Evolutionary conservation across 2,329 filamentous ascomycete species (phyloP).

Genomic region (Myrmaecium sp.): DNA sequence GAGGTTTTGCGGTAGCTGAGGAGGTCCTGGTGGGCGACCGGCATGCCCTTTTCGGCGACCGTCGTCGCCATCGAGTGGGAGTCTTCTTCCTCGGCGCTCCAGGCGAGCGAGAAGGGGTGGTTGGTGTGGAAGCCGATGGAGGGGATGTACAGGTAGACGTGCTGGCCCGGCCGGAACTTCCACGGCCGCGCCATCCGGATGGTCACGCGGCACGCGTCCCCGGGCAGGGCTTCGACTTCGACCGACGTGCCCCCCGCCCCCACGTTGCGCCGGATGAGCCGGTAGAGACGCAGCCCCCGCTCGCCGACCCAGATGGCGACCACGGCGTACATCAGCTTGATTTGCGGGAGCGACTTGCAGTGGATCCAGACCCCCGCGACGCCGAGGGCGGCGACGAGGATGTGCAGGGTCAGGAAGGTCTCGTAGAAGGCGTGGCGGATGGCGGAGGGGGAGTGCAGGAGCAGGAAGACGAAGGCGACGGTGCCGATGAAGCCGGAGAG

Average conservation of each 20-base stretch:
- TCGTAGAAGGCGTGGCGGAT: constrained; percentile 68
- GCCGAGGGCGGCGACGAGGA: constrained; percentile 41
- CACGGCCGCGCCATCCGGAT: constrained; percentile 62
- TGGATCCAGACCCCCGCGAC: constrained; percentile 53
- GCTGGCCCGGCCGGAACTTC: constrained; percentile 57
- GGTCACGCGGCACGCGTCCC: constrained; percentile 57
- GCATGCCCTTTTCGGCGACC: constrained; percentile 26
- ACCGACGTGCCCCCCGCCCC: constrained; percentile 49
- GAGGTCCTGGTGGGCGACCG: constrained; percentile 34
- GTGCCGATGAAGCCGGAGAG: constrained; percentile 46
- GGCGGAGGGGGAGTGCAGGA: constrained; percentile 52
- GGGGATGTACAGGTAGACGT: constrained; percentile 67
- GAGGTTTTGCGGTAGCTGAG: constrained; percentile 33
- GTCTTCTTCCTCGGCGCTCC: constrained; percentile 46
- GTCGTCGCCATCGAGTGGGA: constrained; percentile 13
- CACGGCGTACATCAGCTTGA: constrained; percentile 42
- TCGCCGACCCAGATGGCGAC: constrained; percentile 53
- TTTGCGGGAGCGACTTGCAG: constrained; percentile 37
- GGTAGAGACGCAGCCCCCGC: constrained; percentile 40
- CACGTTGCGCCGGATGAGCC: constrained; percentile 48
- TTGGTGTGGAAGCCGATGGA: constrained; percentile 55
- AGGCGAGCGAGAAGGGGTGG: constrained; percentile 65
- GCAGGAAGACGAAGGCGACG: constrained; percentile 42
- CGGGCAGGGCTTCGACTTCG: constrained; percentile 58
- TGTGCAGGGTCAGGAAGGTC: constrained; percentile 58